Evolutionary conservation across 2,329 filamentous ascomycete genomes (phyloP).

Genomic region (Sclerotinia nivalis): DNA sequence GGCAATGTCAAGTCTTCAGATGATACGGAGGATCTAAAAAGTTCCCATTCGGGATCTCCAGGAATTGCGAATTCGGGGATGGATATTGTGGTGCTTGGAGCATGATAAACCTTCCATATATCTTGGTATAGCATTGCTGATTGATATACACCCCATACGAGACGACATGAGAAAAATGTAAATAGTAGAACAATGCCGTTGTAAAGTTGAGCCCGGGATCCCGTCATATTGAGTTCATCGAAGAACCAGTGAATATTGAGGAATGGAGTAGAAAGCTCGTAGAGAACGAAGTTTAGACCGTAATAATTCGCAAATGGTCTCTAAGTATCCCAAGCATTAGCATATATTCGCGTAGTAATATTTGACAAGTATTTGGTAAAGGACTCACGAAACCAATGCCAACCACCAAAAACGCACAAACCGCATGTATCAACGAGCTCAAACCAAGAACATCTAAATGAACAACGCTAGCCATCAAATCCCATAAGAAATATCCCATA

Average conservation of each 20-base stretch:
- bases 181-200: constrained; percentile 71
- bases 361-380: too few species aligned
- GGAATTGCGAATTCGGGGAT: constrained; percentile 32
- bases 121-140: constrained; percentile 68
- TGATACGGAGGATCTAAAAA: constrained; percentile 45
- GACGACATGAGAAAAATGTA: constrained; percentile 73
- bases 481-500: constrained; percentile 79
- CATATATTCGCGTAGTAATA: background rate
- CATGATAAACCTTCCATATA: constrained; percentile 51
- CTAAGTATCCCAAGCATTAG: constrained; percentile 46
- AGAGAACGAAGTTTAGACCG: constrained; percentile 75
- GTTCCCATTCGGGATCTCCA: constrained; percentile 29
- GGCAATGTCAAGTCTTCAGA: constrained; percentile 49
- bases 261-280: constrained; percentile 81
- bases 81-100: background rate
- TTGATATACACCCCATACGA: constrained; percentile 75
- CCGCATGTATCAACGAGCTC: constrained; percentile 51
- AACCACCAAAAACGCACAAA: constrained; percentile 55
- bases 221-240: constrained; percentile 79
- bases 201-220: constrained; percentile 70
- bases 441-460: constrained; percentile 73
- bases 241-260: constrained; percentile 89
- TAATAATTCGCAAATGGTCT: constrained; percentile 83
- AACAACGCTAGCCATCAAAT: constrained; percentile 64
- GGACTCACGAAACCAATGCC: constrained; percentile 71